Evolutionary conservation across 2,329 filamentous ascomycete species (phyloP).

Genomic region (Aureobasidium melanogenum): DNA sequence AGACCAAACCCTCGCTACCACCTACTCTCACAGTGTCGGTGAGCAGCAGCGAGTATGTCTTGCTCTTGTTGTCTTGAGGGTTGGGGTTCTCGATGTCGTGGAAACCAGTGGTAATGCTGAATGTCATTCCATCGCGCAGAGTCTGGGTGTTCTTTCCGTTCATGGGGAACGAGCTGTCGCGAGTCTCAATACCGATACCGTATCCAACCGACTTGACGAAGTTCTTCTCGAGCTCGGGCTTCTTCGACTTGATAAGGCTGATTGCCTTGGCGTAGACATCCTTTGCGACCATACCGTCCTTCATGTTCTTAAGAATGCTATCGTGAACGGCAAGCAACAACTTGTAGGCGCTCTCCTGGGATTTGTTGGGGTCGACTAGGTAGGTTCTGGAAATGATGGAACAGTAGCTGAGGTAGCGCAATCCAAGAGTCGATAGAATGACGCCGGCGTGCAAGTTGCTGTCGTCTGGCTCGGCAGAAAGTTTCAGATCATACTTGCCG

Average conservation of each 20-base stretch:
- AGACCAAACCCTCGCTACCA: slow-evolving; percentile 67
- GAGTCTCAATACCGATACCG: slow-evolving; percentile 85
- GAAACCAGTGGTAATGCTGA: slow-evolving; percentile 83
- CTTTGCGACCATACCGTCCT: slow-evolving; percentile 76
- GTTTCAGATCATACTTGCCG: slow-evolving; percentile 85
- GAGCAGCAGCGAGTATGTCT: slow-evolving; percentile 79
- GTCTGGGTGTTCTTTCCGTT: slow-evolving; percentile 77
- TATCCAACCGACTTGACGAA: slow-evolving; percentile 89
- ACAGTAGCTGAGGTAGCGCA: slow-evolving; percentile 93
- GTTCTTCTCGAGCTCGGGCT: slow-evolving; percentile 89
- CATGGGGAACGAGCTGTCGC: slow-evolving; percentile 72
- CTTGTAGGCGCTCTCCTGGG: slow-evolving; percentile 90
- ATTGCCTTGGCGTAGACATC: slow-evolving; percentile 89
- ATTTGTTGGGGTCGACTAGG: slow-evolving; percentile 92
- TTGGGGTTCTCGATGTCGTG: slow-evolving; percentile 80
- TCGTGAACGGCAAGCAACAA: slow-evolving; percentile 78
- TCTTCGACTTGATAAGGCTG: slow-evolving; percentile 72
- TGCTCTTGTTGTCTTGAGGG: slow-evolving; percentile 82
- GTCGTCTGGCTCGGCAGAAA: slow-evolving; percentile 68
- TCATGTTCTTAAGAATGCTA: slow-evolving; percentile 79
- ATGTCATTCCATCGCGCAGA: slow-evolving; percentile 94
- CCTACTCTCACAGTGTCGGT: slow-evolving; percentile 91
- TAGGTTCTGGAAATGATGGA: slow-evolving; percentile 90
- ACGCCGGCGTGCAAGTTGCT: slow-evolving; percentile 80
- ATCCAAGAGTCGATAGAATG: slow-evolving; percentile 83